Evolutionary conservation across 1,284 basidiomycete species (phyloP).

Genomic region (Sparassis latifolia): DNA sequence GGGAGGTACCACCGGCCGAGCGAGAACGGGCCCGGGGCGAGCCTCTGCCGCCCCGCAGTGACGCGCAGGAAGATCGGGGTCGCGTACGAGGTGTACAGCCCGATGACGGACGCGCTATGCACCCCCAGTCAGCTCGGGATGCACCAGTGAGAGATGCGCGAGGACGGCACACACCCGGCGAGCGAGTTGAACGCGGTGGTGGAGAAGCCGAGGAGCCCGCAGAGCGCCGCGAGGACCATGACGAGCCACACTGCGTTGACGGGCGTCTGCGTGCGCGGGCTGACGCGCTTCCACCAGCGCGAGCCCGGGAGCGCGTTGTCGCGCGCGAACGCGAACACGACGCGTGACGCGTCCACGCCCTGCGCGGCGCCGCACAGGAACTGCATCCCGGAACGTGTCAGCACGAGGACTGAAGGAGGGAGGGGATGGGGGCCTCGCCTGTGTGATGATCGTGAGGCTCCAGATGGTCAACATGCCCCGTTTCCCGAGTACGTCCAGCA

Average conservation of each 20-base stretch:
- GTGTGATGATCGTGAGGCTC: constrained; percentile 62
- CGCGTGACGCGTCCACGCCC: constrained; percentile 66
- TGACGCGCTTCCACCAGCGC: constrained; percentile 56
- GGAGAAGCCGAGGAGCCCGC: constrained; percentile 62
- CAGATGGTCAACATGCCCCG: constrained; percentile 64
- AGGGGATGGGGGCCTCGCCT: constrained; percentile 31
- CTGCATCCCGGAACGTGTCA: constrained; percentile 23
- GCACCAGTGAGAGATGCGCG: not conserved
- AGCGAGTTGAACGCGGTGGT: constrained; percentile 53
- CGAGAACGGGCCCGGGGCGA: constrained; percentile 47
- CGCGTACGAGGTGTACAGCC: constrained; percentile 55
- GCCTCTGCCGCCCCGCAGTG: constrained; percentile 47
- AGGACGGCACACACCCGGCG: constrained; percentile 39
- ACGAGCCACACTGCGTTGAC: constrained; percentile 72
- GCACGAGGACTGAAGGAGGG: not conserved
- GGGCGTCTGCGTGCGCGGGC: constrained; percentile 52
- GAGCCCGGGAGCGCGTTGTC: constrained; percentile 70
- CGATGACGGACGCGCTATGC: constrained; percentile 52
- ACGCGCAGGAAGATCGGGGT: constrained; percentile 58
- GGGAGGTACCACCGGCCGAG: constrained; percentile 49
- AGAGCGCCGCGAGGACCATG: constrained; percentile 46
- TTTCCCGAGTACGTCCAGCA: constrained; percentile 59
- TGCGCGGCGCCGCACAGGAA: constrained; percentile 69
- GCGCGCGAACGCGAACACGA: constrained; percentile 67
- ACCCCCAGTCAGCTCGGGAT: not conserved